Evolutionary conservation across 2,329 filamentous ascomycete genomes (phyloP).

Genomic region (Alternaria angustiovoidea): DNA sequence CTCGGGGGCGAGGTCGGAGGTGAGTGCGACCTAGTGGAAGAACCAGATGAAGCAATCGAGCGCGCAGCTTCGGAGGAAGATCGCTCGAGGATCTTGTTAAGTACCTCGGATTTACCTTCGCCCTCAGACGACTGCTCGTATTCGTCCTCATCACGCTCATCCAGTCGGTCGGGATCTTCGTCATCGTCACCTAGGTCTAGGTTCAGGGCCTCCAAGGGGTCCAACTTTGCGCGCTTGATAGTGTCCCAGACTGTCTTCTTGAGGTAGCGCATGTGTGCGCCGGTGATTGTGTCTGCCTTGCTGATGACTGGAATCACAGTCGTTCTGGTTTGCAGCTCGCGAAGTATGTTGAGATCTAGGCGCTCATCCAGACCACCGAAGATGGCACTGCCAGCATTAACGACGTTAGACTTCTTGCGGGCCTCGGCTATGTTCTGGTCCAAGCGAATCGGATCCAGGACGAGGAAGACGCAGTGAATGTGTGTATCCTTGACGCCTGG

Average conservation of each 20-base stretch:
- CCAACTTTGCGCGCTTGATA: conserved; percentile 83
- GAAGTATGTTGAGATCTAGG: conserved; percentile 88
- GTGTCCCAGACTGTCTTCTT: conserved; percentile 92
- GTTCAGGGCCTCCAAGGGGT: conserved; percentile 86
- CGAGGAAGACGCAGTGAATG: conserved; percentile 92
- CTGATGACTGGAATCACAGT: conserved; percentile 94
- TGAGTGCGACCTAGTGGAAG: conserved; percentile 41
- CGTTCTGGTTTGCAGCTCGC: conserved; percentile 88
- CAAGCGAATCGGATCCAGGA: conserved; percentile 86
- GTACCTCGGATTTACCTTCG: conserved; percentile 45
- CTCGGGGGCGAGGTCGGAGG: conserved; percentile 46
- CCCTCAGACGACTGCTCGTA: conserved; percentile 49
- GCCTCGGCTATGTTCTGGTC: conserved; percentile 78
- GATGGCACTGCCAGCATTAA: conserved; percentile 56
- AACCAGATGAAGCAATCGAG: conserved; percentile 44
- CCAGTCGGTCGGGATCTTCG: conserved; percentile 61
- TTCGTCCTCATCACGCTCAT: conserved; percentile 62
- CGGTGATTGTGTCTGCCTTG: conserved; percentile 97
- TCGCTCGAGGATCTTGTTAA: conserved; percentile 50
- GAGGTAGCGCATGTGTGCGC: conserved; percentile 88
- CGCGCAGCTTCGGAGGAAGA: conserved; percentile 49
- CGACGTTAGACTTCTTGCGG: conserved; percentile 63
- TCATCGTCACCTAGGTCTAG: conserved; percentile 76
- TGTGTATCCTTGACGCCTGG: conserved; percentile 95
- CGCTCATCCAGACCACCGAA: conserved; percentile 82